These are phyloP conservation scores for Colletotrichum horii DNA, from an alignment of 2,329 filamentous ascomycete species.

Conservation along the genomic window DNA sequence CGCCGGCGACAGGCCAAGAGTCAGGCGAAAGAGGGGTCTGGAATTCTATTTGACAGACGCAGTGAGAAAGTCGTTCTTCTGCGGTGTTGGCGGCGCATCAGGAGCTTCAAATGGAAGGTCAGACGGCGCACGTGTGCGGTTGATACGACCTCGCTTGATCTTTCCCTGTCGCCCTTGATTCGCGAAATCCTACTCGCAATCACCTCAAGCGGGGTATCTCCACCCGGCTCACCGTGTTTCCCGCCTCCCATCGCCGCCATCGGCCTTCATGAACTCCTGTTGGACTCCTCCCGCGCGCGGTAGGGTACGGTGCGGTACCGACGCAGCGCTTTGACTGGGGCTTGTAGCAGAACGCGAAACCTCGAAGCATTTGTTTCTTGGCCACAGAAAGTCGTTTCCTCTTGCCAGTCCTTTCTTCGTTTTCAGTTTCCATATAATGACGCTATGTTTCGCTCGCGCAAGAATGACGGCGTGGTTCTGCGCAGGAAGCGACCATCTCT, in stretches of 20 bases:
- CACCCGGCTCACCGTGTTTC: neutral
- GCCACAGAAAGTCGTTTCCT: neutral
- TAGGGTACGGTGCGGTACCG: neutral
- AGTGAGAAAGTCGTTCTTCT: neutral
- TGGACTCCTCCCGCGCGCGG: neutral
- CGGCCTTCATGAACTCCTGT: neutral
- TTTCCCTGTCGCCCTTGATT: neutral
- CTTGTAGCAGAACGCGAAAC: neutral
- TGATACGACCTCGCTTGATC: constrained; percentile 7
- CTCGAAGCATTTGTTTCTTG: neutral
- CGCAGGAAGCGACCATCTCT: neutral
- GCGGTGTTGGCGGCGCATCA: neutral
- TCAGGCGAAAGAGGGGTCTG: neutral
- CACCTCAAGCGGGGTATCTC: neutral
- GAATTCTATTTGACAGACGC: neutral
- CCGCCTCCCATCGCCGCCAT: neutral
- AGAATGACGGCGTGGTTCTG: neutral
- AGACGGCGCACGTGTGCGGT: constrained; percentile 4
- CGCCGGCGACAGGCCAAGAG: constrained; percentile 2
- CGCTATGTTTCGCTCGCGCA: neutral
- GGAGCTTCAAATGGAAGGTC: constrained; percentile 6
- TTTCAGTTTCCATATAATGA: neutral
- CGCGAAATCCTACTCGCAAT: neutral
- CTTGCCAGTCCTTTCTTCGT: neutral
- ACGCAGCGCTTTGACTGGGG: neutral